Evolutionary conservation across 2,329 filamentous ascomycete species (phyloP).

Genomic region (Phialophora verrucosa): DNA sequence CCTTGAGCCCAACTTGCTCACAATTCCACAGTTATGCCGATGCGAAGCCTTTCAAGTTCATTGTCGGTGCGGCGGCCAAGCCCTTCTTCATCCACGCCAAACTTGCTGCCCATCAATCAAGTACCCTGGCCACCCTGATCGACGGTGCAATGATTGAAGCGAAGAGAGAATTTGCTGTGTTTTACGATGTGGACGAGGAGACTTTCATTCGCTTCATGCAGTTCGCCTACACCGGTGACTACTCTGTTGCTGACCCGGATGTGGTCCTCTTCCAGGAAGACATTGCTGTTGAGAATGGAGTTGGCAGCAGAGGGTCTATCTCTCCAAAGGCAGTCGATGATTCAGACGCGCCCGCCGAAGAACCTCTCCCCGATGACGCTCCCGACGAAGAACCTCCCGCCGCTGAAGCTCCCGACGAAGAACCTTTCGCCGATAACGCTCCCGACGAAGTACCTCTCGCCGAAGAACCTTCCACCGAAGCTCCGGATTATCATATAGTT

Average conservation of each 20-base stretch:
- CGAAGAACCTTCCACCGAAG: not conserved
- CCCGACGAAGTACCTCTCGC: not conserved
- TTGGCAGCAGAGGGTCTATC: not conserved
- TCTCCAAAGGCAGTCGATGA: not conserved
- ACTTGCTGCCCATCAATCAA: constrained; percentile 34
- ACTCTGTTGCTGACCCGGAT: constrained; percentile 24
- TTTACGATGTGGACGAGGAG: constrained; percentile 35
- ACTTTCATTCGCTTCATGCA: constrained; percentile 38
- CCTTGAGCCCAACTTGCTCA: not conserved
- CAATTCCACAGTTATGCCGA: constrained; percentile 31
- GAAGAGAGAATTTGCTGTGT: constrained; percentile 19
- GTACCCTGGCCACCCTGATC: constrained; percentile 31
- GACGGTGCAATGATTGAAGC: constrained; percentile 34
- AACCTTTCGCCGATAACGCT: too few species aligned
- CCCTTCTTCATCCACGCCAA: constrained; percentile 35
- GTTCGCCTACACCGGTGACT: constrained; percentile 38
- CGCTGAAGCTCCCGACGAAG: not conserved
- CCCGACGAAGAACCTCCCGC: not conserved
- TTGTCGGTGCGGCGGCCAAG: constrained; percentile 28
- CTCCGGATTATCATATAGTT: too few species aligned
- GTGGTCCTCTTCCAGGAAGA: not conserved
- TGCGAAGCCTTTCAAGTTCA: constrained; percentile 36
- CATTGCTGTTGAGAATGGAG: not conserved
- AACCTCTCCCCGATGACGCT: not conserved
- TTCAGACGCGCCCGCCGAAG: not conserved